Evolutionary conservation across 768 basidiomycete species (phyloP), one percentile per base, ranked within the genome.

Genomic region (Hygrophorus pudorinus): DNA sequence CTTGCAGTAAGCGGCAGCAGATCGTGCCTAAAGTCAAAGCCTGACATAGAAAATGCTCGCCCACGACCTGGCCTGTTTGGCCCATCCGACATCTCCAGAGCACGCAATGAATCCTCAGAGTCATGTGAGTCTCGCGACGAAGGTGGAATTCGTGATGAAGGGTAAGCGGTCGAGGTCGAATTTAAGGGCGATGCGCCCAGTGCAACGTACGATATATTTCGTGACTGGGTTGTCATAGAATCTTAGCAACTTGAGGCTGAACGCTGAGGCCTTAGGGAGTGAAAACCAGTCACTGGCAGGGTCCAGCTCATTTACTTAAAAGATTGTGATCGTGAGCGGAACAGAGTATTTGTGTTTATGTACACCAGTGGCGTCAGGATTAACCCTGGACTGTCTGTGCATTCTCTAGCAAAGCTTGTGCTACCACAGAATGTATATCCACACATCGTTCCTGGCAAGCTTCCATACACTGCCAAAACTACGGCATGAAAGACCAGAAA

Each of bases 1-100:
- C 85, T 90, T 8, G 78, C 68, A 48, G 76, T 85, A 38, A 91
- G 67, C 1, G 87, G 90, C 29, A 92, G 66, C 54, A 91, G 64
- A 51, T 86, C 81, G 37, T 71, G 71, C 57, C 85, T 77, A 53
- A 89, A 89, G 51, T 89, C 78, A 59, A 91, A 89, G 5, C 81
- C 81, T 5, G 79, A 71, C 38, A 81, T 62, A 39, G 85, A 88
- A 60, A 81, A 79, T 1, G 83, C 78, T 16, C 84, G 72, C 42
- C 62, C 60, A 33, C 75, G 59, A 4, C 58, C 56, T n/a, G 65
- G 51, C 41, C 49, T 52, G 24, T 50, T 44, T 41, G 60, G 56
- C 30, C 79, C 82, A 42, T 86, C 78, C 0, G 79, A 73, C 42
- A 88, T 65, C 62, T 93, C 90, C 18, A 93, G 68, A 20, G 83